Conservation (phyloP, 345 rosid genomes). For the Salix caprea region DNA sequence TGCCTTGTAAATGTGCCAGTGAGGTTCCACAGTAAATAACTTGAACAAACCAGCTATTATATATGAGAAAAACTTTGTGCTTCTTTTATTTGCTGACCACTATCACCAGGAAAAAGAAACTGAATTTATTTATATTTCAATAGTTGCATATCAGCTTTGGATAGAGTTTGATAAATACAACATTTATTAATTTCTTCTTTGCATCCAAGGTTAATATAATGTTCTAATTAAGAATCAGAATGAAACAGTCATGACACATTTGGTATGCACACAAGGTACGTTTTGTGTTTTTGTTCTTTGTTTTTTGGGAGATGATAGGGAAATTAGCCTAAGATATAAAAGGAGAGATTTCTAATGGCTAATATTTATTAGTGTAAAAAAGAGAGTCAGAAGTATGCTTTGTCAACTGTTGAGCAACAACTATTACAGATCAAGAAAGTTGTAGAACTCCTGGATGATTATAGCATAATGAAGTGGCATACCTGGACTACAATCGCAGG, state of each 20-base stretch:
- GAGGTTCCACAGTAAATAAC: background rate
- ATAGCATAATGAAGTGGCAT: conserved; percentile 13
- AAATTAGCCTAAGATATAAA: no score
- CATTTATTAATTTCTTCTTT: background rate
- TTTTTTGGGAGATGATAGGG: background rate
- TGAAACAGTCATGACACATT: background rate
- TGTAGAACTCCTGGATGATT: background rate
- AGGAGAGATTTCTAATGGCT: background rate
- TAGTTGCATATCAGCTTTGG: background rate
- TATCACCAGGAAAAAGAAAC: background rate
- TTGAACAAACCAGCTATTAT: background rate
- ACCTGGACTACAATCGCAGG: conserved; percentile 86
- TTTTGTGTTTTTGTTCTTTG: background rate
- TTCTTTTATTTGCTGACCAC: background rate
- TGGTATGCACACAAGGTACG: background rate
- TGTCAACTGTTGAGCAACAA: background rate
- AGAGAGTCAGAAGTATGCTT: background rate
- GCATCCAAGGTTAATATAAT: background rate
- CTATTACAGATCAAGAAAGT: background rate
- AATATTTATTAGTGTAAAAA: background rate
- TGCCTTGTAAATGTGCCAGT: background rate
- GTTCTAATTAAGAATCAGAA: background rate
- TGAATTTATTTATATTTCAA: background rate
- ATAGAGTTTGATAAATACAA: background rate
- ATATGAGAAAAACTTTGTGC: background rate